These are phyloP conservation scores for Panaeolus cyanescens DNA, from an alignment of 768 basidiomycete species.

Conservation along the genomic window DNA sequence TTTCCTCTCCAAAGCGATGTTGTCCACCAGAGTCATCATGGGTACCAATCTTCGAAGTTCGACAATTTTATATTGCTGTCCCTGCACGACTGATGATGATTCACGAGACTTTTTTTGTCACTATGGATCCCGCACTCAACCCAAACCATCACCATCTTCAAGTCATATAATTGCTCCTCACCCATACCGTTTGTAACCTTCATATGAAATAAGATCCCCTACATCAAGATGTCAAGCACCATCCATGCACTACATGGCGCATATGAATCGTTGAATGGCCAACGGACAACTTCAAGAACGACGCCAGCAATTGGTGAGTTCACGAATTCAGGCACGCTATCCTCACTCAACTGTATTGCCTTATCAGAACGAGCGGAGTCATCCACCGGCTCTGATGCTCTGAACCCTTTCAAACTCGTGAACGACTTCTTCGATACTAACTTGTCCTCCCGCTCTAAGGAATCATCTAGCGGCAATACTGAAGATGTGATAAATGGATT, in stretches of 20 bases:
- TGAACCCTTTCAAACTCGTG: conserved; percentile 12
- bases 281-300: neutral
- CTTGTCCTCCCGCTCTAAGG: conserved; percentile 9
- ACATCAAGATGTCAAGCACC: neutral
- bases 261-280: neutral
- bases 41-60: neutral
- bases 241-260: neutral
- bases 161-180: no score
- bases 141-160: neutral
- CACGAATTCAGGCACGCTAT: neutral
- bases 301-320: neutral
- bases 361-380: neutral
- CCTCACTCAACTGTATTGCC: neutral
- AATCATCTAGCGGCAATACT: conserved; percentile 17
- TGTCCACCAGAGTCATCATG: neutral
- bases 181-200: neutral
- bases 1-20: neutral
- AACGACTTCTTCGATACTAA: conserved; percentile 25
- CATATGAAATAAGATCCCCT: neutral
- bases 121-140: neutral
- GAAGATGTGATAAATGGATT: conserved; percentile 33
- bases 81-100: neutral
- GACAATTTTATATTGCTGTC: neutral
- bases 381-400: neutral
- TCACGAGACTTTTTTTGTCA: neutral